Conservation (phyloP, 805 yeast species). For the Komagataella pseudopastoris region DNA sequence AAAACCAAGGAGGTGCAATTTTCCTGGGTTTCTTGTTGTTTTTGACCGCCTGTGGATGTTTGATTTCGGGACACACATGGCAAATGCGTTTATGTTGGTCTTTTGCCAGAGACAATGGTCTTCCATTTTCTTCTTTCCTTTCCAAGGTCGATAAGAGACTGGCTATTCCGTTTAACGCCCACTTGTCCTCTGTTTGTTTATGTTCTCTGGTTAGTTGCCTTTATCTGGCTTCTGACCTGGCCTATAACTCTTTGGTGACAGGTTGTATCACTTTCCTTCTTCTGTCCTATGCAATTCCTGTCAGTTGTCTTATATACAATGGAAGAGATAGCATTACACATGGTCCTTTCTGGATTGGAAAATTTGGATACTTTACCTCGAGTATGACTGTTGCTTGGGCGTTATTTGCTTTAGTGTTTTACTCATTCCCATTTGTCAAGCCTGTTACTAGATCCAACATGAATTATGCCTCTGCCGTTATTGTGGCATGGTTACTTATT, state of each 20-base stretch:
- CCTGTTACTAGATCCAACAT: conserved; percentile 49
- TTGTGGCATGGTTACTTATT: conserved; percentile 30
- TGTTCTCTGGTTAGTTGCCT: conserved; percentile 45
- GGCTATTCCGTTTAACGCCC: conserved; percentile 49
- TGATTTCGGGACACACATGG: conserved; percentile 53
- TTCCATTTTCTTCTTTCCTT: conserved; percentile 41
- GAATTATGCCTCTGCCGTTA: conserved; percentile 55
- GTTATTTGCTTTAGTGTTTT: conserved; percentile 42
- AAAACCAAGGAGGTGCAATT: conserved; percentile 39
- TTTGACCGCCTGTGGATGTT: conserved; percentile 43
- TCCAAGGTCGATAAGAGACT: conserved; percentile 29
- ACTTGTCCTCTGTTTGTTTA: conserved; percentile 37
- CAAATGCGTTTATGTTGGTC: conserved; percentile 59
- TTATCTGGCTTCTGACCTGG: conserved; percentile 53
- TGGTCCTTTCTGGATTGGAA: conserved; percentile 61
- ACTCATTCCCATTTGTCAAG: conserved; percentile 48
- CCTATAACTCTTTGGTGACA: conserved; percentile 50
- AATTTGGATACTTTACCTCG: conserved; percentile 36
- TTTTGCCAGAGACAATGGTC: conserved; percentile 51
- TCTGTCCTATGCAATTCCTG: conserved; percentile 45
- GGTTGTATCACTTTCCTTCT: conserved; percentile 48
- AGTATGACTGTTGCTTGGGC: conserved; percentile 43
- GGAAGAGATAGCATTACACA: conserved; percentile 39
- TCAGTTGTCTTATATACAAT: conserved; percentile 27
- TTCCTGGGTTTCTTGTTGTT: conserved; percentile 34